A percentile compares a stretch with the other conserved stretches of the same genome.
phyloP scores from a whole-genome alignment of 768 basidiomycete genomes.

The Tubosaeta sp. region DNA sequence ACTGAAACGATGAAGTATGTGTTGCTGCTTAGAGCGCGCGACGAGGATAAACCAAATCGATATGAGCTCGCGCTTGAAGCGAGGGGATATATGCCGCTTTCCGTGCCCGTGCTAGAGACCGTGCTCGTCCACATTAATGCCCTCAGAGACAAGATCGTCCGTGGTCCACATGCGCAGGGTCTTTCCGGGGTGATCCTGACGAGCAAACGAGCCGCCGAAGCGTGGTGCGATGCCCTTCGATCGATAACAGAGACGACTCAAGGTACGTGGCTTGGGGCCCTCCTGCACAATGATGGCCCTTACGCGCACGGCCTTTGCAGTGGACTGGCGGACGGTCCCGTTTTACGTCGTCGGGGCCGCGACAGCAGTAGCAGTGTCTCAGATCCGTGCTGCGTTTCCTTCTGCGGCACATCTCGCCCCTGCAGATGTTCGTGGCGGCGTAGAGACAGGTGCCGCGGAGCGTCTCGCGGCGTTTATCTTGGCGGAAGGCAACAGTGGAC shows the following conservation, averaged over 20 bases:
- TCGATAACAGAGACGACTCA: constrained; percentile 1
- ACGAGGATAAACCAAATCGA: constrained; percentile 41
- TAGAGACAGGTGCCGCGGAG: constrained; percentile 62
- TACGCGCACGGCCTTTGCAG: constrained; percentile 15
- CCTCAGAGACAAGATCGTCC: constrained; percentile 41
- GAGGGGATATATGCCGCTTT: constrained; percentile 49
- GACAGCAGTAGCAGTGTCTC: constrained; percentile 48
- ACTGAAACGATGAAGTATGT: constrained; percentile 27
- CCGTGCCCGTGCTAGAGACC: constrained; percentile 74
- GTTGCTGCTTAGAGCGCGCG: constrained; percentile 39
- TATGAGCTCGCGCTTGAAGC: constrained; percentile 52
- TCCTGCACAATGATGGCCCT: neutral
- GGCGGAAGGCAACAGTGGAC: constrained; percentile 26
- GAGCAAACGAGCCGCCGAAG: constrained; percentile 72
- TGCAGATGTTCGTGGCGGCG: constrained; percentile 38
- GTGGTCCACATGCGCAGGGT: constrained; percentile 31
- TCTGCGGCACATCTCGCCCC: constrained; percentile 36
- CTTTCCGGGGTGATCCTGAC: constrained; percentile 71
- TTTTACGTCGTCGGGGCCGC: constrained; percentile 78
- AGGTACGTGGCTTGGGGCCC: constrained; percentile 15
- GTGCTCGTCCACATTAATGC: constrained; percentile 43
- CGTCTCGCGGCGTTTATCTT: constrained; percentile 64
- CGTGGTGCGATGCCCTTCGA: constrained; percentile 48
- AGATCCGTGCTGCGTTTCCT: constrained; percentile 26
- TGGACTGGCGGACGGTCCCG: constrained; percentile 52